Evolutionary conservation across 2,329 filamentous ascomycete genomes (phyloP), one percentile per base, ranked within the genome.

Genomic region (Trichoderma citrinoviride): DNA sequence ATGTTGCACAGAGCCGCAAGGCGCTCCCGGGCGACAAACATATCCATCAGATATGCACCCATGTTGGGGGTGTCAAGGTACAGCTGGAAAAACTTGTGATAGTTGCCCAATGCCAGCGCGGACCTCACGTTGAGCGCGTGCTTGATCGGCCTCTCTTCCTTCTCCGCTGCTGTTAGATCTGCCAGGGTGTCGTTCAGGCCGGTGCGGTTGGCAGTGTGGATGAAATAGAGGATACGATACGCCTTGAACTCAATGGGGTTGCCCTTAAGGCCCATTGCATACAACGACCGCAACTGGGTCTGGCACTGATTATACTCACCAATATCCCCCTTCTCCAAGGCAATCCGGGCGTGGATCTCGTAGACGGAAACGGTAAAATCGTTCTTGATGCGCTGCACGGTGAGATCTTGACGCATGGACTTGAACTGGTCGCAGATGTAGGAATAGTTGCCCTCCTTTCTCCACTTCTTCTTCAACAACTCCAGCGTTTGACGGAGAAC

Each of bases 301-400:
- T 99, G 95, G 80, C 95, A 99, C 85, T 99, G 95, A 83, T 99
- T 99, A 95, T 99, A 99, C 95, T 99, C 95, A 99, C 95, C 94
- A 83, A 98, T 87, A 83, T 99, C 95, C 80, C 91, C 93, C 85
- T 96, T 97, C 80, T 99, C 94, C 79, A 99, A 84, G 71, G 95
- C 95, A 80, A 99, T 98, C 67, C 95, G 90, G 69, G 94, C 95
- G 80, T 99, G 95, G 67, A 94, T 96, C 81, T 99, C 95, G 79
- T 99, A 99, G 54, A 97, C 95, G 68, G 86, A 90, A 69, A 98
- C 93, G 27, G 95, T 98, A 76, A 99, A 98, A 61, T 96, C 91
- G 78, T 93, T 97, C 80, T 92, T 93, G 80, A 99, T 93, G 74
- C 92, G 94, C 79, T 99, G 95, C 63, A 99, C 95, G 44, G 95